Evolutionary conservation across 1,284 basidiomycete genomes (phyloP), one percentile per base, ranked within the genome.

Genomic region (Ustilago xerochloae): DNA sequence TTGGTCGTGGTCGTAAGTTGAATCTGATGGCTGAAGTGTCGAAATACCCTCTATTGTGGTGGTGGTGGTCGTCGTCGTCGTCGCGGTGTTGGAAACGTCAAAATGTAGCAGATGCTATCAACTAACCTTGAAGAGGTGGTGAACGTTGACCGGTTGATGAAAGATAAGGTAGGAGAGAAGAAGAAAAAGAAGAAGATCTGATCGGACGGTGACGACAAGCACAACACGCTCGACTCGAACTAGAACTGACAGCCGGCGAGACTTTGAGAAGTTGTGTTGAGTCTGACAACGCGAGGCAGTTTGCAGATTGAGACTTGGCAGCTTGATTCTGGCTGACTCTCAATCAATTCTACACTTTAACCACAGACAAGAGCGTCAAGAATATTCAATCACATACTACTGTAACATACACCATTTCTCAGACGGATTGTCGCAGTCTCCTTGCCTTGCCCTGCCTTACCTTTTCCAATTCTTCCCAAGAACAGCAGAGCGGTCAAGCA

Each of bases 41-140:
- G 35, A 1, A n/a, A n/a, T 16, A 4, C 12, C 15, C 7, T 38
- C 15, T 7, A 16, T 38, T 38, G 35, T n/a, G 12, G 41, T 49
- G 51, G 57, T 46, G 35, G 46, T 48, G 13, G 16, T 51, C 52
- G 45, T 32, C 15, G 38, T 39, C 46, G n/a, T 48, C 43, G 48
- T 6, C 7, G 20, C 39, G 28, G 38, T 22, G 43, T n/a, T 32
- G 43, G 50, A 30, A 54, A 38, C 20, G 38, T 52, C 47, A 47
- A n/a, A 30, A 29, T 36, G n/a, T n/a, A n/a, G n/a, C n/a, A 41
- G 38, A 16, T 36, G 24, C 36, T 29, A 33, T 26, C 56, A 66
- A 72, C 69, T 72, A 72, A 72, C 69, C 69, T 72, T 66, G 69
- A 69, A 58, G 63, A 60, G 60, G 66, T 63, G 69, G 46, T 60